These are phyloP conservation scores for Cercophora sp. DNA, from an alignment of 495 filamentous ascomycete species.

Conservation along the genomic window DNA sequence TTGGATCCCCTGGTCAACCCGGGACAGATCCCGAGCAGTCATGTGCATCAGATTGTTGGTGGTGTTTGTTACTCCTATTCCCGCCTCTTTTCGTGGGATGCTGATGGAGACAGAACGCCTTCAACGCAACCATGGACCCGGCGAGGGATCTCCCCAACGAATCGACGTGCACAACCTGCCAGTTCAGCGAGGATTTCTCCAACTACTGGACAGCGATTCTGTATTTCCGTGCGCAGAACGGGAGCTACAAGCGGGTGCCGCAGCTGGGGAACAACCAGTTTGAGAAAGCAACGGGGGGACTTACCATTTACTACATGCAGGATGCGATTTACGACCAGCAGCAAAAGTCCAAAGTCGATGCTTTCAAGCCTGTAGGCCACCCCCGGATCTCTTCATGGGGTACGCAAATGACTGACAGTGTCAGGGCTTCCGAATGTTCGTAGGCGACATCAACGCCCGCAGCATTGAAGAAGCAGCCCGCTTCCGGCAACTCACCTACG, in stretches of 20 bases:
- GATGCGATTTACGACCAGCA: constrained; percentile 18
- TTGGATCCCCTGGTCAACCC: constrained; percentile 33
- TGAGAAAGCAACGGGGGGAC: constrained; percentile 29
- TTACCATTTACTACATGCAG: constrained; percentile 40
- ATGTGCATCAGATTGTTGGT: constrained; percentile 35
- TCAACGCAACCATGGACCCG: constrained; percentile 34
- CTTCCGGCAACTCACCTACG: constrained; percentile 28
- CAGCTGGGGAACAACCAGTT: constrained; percentile 31
- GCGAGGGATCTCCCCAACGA: constrained; percentile 21
- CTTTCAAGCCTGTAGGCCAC: constrained; percentile 24
- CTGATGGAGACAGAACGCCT: constrained; percentile 23
- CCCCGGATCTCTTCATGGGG: no score
- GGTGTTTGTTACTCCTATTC: constrained; percentile 21
- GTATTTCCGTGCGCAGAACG: constrained; percentile 33
- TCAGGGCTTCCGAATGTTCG: constrained; percentile 27
- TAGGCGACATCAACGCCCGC: constrained; percentile 24
- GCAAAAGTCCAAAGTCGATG: constrained; percentile 10
- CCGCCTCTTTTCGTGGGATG: background rate
- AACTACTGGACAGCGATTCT: constrained; percentile 38
- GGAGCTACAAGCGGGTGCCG: constrained; percentile 33
- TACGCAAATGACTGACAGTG: no score
- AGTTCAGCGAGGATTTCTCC: constrained; percentile 35
- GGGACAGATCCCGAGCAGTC: constrained; percentile 28
- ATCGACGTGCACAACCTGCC: constrained; percentile 23
- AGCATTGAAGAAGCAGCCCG: constrained; percentile 23